Percentiles rank a stretch among this genome's conserved stretches.
These are phyloP conservation scores for Pholiota molesta DNA, from an alignment of 768 basidiomycete species.

Conservation along the genomic window DNA sequence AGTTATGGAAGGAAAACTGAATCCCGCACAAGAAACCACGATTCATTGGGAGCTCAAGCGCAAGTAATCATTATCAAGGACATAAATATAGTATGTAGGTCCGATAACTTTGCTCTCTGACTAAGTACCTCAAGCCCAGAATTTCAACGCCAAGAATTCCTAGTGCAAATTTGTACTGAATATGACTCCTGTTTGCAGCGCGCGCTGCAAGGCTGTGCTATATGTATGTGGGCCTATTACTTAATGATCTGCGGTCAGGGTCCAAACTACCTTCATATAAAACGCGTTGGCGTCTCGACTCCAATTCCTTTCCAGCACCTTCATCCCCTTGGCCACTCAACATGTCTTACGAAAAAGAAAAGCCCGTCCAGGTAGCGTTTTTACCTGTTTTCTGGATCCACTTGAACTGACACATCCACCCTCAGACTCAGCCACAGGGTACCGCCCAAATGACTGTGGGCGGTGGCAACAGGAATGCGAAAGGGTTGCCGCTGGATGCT, in stretches of 20 bases:
- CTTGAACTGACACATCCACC: not conserved
- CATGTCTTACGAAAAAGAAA: not conserved
- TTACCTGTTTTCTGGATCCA: not conserved
- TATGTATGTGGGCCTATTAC: no score
- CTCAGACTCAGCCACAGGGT: constrained; percentile 10
- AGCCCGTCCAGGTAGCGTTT: not conserved
- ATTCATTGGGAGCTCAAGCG: no score
- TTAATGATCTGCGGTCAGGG: not conserved
- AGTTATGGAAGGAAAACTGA: no score
- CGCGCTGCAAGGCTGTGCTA: no score
- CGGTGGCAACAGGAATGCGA: constrained; percentile 32
- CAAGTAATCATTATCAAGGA: no score
- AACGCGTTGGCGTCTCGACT: not conserved
- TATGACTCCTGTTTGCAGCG: no score
- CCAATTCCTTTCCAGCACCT: not conserved
- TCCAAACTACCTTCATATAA: not conserved
- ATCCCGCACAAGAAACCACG: no score
- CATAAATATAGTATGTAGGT: no score
- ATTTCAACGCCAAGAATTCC: no score
- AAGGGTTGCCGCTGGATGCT: constrained; percentile 26
- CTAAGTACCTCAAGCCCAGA: no score
- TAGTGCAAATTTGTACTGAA: no score
- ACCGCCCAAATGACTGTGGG: constrained; percentile 19
- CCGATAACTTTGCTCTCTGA: no score
- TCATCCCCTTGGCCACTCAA: not conserved